Evolutionary conservation across 345 rosid genomes (phyloP).

Genomic region (Streptanthus diversifolius): DNA sequence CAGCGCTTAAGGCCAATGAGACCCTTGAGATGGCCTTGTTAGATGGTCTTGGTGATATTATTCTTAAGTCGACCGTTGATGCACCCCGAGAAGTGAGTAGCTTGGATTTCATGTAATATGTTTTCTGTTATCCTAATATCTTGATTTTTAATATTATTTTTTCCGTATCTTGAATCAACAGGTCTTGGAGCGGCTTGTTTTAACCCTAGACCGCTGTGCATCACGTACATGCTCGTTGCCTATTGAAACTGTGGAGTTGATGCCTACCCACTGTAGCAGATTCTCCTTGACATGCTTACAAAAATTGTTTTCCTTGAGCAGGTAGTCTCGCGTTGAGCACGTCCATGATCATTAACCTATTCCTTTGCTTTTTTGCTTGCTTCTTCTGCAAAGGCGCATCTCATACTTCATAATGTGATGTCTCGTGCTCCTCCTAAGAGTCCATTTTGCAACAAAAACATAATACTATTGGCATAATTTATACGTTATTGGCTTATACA

Average conservation of each 20-base stretch:
- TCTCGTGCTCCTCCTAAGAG: not conserved
- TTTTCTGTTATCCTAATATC: not conserved
- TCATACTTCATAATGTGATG: slow-evolving; percentile 7
- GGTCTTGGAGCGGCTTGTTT: slow-evolving; percentile 77
- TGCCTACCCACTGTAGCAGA: slow-evolving; percentile 89
- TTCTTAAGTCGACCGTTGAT: slow-evolving; percentile 71
- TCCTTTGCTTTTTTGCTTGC: not conserved
- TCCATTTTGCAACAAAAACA: not conserved
- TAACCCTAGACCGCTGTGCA: slow-evolving; percentile 91
- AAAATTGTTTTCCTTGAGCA: slow-evolving; percentile 73
- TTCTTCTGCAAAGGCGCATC: not conserved
- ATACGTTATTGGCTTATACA: not conserved
- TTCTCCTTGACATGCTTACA: slow-evolving; percentile 87
- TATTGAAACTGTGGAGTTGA: slow-evolving; percentile 88
- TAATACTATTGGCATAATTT: not conserved
- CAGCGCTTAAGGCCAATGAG: slow-evolving; percentile 60
- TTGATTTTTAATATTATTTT: not conserved
- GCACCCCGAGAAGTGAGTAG: slow-evolving; percentile 74
- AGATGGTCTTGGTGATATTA: slow-evolving; percentile 66
- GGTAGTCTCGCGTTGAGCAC: slow-evolving; percentile 42
- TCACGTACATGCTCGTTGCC: slow-evolving; percentile 96
- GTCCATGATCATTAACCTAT: slow-evolving; percentile 8
- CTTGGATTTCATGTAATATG: slow-evolving; percentile 20
- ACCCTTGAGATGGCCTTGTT: slow-evolving; percentile 78
- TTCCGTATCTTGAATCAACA: slow-evolving; percentile 30